Percentiles rank a stretch among this genome's conserved stretches.
These are phyloP conservation scores for Sicyos edulis DNA, from an alignment of 306 rosid genomes.

Conservation along the genomic window DNA sequence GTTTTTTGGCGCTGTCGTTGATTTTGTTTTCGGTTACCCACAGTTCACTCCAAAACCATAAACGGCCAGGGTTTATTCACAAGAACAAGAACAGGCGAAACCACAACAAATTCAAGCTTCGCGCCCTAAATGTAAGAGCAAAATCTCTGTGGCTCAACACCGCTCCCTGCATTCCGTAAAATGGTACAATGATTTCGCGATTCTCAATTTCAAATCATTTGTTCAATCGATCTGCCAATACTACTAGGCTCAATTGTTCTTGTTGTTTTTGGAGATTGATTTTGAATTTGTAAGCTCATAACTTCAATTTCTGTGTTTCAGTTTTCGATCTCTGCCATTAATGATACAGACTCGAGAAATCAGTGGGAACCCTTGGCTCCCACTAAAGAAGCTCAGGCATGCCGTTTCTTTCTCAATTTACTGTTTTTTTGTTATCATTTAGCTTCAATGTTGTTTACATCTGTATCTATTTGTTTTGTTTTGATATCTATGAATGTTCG, in stretches of 20 bases:
- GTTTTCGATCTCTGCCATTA: constrained; percentile 96
- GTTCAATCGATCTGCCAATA: constrained; percentile 21
- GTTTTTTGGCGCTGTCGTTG: not conserved
- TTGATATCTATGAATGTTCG: too few relatives aligned
- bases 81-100: not conserved
- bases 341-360: constrained; percentile 67
- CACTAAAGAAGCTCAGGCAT: constrained; percentile 93
- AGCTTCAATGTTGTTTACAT: not conserved
- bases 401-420: constrained; percentile 19
- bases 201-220: constrained; percentile 23
- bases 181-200: constrained; percentile 27
- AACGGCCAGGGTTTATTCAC: not conserved
- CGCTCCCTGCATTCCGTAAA: constrained; percentile 3
- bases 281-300: not conserved
- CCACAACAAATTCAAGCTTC: not conserved
- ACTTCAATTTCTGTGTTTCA: constrained; percentile 26
- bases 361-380: constrained; percentile 96
- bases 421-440: not conserved
- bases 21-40: not conserved
- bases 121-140: not conserved
- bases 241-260: not conserved
- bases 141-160: not conserved
- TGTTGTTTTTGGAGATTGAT: not conserved
- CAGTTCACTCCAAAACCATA: not conserved
- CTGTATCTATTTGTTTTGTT: too few relatives aligned